A percentile compares a stretch with the other conserved stretches of the same genome.
These are phyloP conservation scores for Solanum piurae DNA, from an alignment of 257 asterid genomes.

Conservation along the genomic window DNA sequence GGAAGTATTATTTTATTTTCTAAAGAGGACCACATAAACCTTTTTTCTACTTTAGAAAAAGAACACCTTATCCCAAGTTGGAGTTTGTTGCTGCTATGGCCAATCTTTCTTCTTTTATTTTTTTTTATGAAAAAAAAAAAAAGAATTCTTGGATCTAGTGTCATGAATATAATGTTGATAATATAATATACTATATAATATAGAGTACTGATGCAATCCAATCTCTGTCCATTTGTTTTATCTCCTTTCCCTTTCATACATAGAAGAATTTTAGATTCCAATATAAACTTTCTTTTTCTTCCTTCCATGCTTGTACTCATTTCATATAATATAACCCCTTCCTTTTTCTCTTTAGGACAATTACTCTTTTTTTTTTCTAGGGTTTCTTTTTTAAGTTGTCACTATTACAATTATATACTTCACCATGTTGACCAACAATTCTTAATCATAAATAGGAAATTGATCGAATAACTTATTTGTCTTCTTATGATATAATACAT, in stretches of 20 bases:
- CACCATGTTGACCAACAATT: neutral
- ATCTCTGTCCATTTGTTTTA: neutral
- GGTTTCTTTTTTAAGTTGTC: neutral
- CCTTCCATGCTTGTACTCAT: neutral
- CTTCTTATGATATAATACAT: neutral
- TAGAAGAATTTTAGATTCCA: neutral
- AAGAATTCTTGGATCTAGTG: slow-evolving; percentile 13
- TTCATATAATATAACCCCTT: neutral
- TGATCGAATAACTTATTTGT: neutral
- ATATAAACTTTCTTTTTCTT: neutral
- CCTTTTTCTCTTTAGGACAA: neutral
- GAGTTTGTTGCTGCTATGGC: neutral
- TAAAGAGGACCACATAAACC: neutral
- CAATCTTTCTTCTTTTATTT: neutral
- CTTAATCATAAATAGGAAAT: neutral
- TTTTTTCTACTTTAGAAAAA: neutral
- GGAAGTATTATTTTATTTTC: neutral
- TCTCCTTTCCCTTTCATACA: slow-evolving; percentile 4
- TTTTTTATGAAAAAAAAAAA: neutral
- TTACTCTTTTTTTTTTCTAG: neutral
- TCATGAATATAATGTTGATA: neutral
- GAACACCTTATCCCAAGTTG: slow-evolving; percentile 2
- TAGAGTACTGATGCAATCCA: neutral
- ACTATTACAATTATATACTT: neutral
- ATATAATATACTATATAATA: neutral